Evolutionary conservation across 768 basidiomycete species (phyloP), one percentile per base, ranked within the genome.

Genomic region (Hericium rajendrae): DNA sequence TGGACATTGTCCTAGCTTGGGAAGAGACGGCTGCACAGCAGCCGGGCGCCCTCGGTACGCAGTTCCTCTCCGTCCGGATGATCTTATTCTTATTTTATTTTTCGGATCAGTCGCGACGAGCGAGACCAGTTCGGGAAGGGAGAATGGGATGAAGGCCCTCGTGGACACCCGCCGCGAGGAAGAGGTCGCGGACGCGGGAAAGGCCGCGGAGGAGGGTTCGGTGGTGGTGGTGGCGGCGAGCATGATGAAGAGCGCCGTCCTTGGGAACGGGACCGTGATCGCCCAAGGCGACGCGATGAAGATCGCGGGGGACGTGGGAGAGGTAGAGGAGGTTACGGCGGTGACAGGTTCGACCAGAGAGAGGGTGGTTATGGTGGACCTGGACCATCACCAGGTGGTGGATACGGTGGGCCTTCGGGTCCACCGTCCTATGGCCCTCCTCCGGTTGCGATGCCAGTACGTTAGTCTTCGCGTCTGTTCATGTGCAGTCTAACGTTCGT

Each of bases 1-100:
- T 97, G 82, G 90, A 94, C 55, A 85, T 97, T 48, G 74, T 81
- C 0, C 91, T 88, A 62, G 87, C 87, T 37, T 95, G 91, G 87
- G 93, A 97, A 57, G 70, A 74, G 0, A 73, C 77, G 41, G 71
- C 32, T 6, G 32, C 32, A 32, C 32, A 32, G 32, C 32, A 32
- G 32, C 32, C 32, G 9, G 32, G 32, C 6, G 4, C 32, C 32
- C 32, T 32, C 32, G 32, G 32, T 32, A 32, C 32, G 6, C 9
- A 32, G 4, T 32, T 32, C 32, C 32, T 32, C 2, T 32, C 8
- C 32, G 6, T 32, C 32, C 32, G 2, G 5, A 32, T 10, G 32
- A 32, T 32, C 32, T 6, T 6, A 32, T 32, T 32, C 32, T 32
- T 32, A 32, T 6, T 10, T 32, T 32, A 6, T 32, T 10, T 6